These are phyloP conservation scores for Pterocarpus santalinus DNA, from an alignment of 306 rosid genomes.

Conservation along the genomic window DNA sequence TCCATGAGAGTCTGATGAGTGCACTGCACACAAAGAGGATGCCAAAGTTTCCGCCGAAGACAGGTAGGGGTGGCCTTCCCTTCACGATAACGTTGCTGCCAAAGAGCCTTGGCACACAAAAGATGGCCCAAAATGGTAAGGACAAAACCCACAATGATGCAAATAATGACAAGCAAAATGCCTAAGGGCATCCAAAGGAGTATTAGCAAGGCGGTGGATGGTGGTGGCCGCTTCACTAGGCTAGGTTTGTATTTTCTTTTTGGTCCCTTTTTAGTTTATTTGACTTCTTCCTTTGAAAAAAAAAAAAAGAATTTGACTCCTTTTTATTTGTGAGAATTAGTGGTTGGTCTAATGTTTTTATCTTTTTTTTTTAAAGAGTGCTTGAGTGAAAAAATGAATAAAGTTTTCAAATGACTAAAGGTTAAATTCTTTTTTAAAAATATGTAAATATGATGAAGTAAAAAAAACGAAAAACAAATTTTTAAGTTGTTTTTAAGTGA, in stretches of 20 bases:
- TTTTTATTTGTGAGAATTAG: too few species aligned
- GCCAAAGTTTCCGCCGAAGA: conserved; percentile 52
- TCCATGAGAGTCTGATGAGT: conserved; percentile 93
- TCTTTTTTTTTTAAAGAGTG: too few species aligned
- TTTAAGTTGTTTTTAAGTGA: too few species aligned
- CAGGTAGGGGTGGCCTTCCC: conserved; percentile 75
- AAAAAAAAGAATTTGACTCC: too few species aligned
- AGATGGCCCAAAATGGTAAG: conserved; percentile 70
- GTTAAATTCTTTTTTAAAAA: too few species aligned
- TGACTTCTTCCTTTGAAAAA: too few species aligned
- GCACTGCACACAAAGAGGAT: conserved; percentile 93
- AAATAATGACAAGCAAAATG: conserved; percentile 64
- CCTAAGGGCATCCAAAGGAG: conserved; percentile 93
- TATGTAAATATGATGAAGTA: too few species aligned
- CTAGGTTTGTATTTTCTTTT: conserved; percentile 47
- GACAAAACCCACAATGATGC: conserved; percentile 55
- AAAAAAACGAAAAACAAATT: too few species aligned
- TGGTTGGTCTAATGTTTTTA: too few species aligned
- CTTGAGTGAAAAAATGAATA: too few species aligned
- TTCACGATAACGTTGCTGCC: conserved; percentile 74
- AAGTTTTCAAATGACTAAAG: too few species aligned
- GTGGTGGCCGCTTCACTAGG: conserved; percentile 82
- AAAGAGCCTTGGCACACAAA: conserved; percentile 56
- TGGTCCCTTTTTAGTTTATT: too few species aligned
- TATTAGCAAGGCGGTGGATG: conserved; percentile 73